These are phyloP conservation scores for Casuarina cunninghamiana DNA, from an alignment of 306 rosid species.

Conservation along the genomic window DNA sequence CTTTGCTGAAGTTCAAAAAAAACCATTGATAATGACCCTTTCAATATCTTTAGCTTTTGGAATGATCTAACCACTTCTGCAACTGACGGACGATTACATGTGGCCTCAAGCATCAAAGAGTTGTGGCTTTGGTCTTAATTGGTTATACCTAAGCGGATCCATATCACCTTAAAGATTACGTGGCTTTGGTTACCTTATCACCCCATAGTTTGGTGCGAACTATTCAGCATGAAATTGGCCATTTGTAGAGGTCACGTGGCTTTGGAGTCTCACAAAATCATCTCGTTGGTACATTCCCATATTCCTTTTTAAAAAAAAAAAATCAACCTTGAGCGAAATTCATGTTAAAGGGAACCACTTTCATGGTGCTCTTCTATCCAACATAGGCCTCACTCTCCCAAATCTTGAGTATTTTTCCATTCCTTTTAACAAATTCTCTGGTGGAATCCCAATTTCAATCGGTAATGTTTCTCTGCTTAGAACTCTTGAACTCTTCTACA, in stretches of 20 bases:
- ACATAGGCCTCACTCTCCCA: conserved; percentile 36
- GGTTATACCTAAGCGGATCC: conserved; percentile 21
- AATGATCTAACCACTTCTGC: conserved; percentile 33
- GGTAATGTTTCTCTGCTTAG: conserved; percentile 34
- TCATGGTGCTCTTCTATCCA: conserved; percentile 36
- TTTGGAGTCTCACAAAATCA: neutral
- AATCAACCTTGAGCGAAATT: conserved; percentile 26
- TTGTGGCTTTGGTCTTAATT: conserved; percentile 15
- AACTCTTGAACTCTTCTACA: rapidly evolving
- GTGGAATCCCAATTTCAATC: conserved; percentile 35
- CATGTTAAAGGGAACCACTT: too few species aligned
- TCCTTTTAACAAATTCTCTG: conserved; percentile 26
- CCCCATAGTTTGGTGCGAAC: conserved; percentile 29
- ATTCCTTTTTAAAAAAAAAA: conserved; percentile 36
- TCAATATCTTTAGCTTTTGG: too few species aligned
- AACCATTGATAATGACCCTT: conserved; percentile 25
- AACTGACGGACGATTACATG: conserved; percentile 46
- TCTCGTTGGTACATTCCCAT: conserved; percentile 32
- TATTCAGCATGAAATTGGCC: conserved; percentile 36
- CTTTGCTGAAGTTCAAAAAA: conserved; percentile 34
- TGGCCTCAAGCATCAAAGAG: conserved; percentile 30
- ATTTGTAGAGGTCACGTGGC: neutral
- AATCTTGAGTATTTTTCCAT: conserved; percentile 7
- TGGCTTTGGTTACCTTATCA: too few species aligned
- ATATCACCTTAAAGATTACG: conserved; percentile 35